These are phyloP conservation scores for Dactylellina sp. DNA, from an alignment of 2,329 filamentous ascomycete species.

Conservation along the genomic window DNA sequence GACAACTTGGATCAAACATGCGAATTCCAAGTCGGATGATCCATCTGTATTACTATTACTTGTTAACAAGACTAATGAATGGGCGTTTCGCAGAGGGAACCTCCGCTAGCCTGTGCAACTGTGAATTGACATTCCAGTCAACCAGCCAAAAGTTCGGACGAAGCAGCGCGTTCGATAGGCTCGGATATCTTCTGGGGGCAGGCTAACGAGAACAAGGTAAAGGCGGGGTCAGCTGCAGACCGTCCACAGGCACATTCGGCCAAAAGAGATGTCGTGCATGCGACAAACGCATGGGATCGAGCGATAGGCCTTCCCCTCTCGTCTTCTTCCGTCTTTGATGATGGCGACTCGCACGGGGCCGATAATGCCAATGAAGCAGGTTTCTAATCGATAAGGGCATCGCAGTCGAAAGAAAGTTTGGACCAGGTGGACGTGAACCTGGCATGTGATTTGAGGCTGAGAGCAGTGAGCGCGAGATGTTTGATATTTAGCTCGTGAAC, in stretches of 20 bases:
- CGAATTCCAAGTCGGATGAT: no score
- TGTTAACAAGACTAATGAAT: no score
- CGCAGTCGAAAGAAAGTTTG: no score
- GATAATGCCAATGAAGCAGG: no score
- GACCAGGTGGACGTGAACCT: background rate
- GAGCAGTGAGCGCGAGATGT: background rate
- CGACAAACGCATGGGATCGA: slow-evolving; percentile 52
- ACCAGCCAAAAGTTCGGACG: slow-evolving; percentile 54
- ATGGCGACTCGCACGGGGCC: background rate
- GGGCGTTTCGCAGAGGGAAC: background rate
- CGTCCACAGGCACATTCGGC: slow-evolving; percentile 7
- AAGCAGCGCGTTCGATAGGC: slow-evolving; percentile 52
- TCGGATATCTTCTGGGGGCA: slow-evolving; percentile 16
- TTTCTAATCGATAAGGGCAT: slow-evolving; percentile 34
- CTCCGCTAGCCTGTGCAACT: no score
- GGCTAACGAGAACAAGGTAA: slow-evolving; percentile 23
- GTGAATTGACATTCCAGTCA: background rate
- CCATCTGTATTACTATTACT: no score
- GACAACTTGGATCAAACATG: no score
- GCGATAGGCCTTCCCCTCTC: background rate
- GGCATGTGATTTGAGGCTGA: slow-evolving; percentile 31
- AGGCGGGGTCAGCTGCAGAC: slow-evolving; percentile 57
- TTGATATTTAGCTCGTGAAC: slow-evolving; percentile 2
- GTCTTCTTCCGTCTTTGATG: background rate
- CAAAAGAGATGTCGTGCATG: slow-evolving; percentile 41